Conservation (phyloP, 2,329 filamentous ascomycete species). For the Camillea tinctor region DNA sequence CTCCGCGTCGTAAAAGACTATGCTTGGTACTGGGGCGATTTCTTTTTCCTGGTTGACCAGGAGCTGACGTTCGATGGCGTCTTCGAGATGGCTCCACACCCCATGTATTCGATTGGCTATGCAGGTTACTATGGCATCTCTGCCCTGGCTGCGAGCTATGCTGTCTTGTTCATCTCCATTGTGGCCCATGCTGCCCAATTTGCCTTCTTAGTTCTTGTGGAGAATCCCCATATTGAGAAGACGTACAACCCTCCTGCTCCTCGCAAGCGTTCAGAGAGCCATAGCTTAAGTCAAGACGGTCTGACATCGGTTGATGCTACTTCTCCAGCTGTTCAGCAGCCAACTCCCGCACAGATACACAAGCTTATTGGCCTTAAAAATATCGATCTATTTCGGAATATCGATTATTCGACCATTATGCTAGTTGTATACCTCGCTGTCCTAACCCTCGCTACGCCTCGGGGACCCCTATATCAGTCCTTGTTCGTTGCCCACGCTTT, state of each 20-base stretch:
- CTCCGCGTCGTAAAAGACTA: slow-evolving; percentile 98
- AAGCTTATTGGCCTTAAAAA: slow-evolving; percentile 81
- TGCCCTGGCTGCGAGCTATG: slow-evolving; percentile 96
- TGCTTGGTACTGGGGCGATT: slow-evolving; percentile 99
- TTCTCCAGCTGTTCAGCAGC: slow-evolving; percentile 26
- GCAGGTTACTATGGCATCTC: slow-evolving; percentile 98
- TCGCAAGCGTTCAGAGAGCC: slow-evolving; percentile 49
- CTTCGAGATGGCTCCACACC: slow-evolving; percentile 97
- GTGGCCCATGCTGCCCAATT: slow-evolving; percentile 93
- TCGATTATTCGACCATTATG: slow-evolving; percentile 78
- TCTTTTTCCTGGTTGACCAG: slow-evolving; percentile 98
- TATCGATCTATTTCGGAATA: slow-evolving; percentile 83
- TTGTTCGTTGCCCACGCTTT: slow-evolving; percentile 80
- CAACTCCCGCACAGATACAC: slow-evolving; percentile 67
- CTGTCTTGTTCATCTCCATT: slow-evolving; percentile 95
- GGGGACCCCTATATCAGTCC: slow-evolving; percentile 70
- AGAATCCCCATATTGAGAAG: slow-evolving; percentile 97
- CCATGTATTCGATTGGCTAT: slow-evolving; percentile 98
- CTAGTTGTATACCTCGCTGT: slow-evolving; percentile 73
- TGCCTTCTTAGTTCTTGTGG: slow-evolving; percentile 84
- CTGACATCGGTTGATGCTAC: slow-evolving; percentile 10
- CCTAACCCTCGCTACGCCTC: slow-evolving; percentile 73
- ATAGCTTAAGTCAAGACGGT: slow-evolving; percentile 19
- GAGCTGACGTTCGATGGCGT: slow-evolving; percentile 97
- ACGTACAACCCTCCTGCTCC: slow-evolving; percentile 91